Base-by-base conservation (phyloP, 495 filamentous ascomycete genomes). In the Neurospora sp. region DNA sequence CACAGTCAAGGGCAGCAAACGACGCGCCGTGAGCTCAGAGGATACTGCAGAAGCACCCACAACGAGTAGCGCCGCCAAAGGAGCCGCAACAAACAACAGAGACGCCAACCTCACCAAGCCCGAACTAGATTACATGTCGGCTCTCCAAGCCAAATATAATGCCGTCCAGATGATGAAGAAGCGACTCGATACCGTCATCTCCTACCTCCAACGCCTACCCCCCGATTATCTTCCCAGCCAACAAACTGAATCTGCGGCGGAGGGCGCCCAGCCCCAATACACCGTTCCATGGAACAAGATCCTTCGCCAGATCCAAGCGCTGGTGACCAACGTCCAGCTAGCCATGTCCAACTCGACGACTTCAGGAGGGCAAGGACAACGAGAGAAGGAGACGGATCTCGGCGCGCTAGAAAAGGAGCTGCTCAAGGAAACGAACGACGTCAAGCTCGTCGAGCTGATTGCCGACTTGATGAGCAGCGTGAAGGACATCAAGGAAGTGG, bases 141-240 rank as follows among this genome's bases (percentile, higher is more conserved):
- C 84, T 37, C 89, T 99, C 39, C 93, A 90, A 16, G 92, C 94
- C 69, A 97, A 97, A 75, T 85, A 89, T 45, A 99, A 98, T 81
- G 94, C 96, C 37, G 90, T 97, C 76, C 92, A 91, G 81, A 97
- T 97, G 88, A 87, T 98, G 70, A 90, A 94, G 78, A 88, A 91
- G 18, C 91, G 96, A 65, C 90, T 99, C 78, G 86, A 88, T 16
- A 89, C 98, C 72, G 88, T 98, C 71, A 91, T 90, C 74, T 86
- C 87, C 42, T 98, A 98, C 79, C 88, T 99, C 69, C 82, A 90
- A 70, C 88, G 87, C 48, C 87, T 96, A 6, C 92, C 93, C 6
- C 84, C 89, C 0, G 88, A 87, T 31, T 87, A 90, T 75, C 82
- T 89, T 31, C 82, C 84, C 16, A 83, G 81, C 38, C 79, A 82